phyloP scores from a whole-genome alignment of 2,329 filamentous ascomycete species.

The Penicillium sp. region DNA sequence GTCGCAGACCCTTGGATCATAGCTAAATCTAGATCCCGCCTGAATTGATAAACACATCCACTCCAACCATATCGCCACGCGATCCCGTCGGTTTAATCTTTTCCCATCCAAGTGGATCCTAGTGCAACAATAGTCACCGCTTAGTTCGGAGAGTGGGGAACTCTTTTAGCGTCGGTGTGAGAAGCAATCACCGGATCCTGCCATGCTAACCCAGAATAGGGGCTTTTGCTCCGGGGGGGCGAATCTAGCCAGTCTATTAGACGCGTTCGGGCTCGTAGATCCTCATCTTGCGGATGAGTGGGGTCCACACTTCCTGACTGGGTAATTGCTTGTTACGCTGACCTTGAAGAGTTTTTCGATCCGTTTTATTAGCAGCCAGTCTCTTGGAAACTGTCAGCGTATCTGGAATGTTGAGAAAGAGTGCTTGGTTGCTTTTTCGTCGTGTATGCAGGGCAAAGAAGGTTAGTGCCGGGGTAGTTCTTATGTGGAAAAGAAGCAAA shows the following conservation, averaged over 20 bases:
- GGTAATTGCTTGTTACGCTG: background rate
- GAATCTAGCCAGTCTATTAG: background rate
- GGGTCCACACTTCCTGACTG: background rate
- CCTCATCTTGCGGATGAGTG: background rate
- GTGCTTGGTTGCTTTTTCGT: background rate
- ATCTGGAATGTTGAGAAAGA: background rate
- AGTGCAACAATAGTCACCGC: background rate
- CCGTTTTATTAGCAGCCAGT: background rate
- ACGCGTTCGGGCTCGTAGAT: background rate
- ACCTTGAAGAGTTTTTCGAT: background rate
- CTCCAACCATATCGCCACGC: background rate
- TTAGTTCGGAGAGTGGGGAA: background rate
- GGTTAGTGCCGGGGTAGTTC: background rate
- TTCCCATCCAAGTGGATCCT: background rate
- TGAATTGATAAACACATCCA: background rate
- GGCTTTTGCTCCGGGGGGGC: background rate
- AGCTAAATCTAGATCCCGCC: background rate
- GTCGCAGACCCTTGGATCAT: background rate
- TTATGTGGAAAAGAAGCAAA: background rate
- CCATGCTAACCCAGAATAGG: background rate
- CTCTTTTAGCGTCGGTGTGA: background rate
- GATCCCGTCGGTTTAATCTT: background rate
- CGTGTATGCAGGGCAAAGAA: background rate
- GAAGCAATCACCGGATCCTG: background rate
- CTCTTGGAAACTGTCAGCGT: background rate